These are phyloP conservation scores for Martensiomyces pterosporus DNA, from an alignment of 192 early-diverging fungal genomes.

Conservation along the genomic window DNA sequence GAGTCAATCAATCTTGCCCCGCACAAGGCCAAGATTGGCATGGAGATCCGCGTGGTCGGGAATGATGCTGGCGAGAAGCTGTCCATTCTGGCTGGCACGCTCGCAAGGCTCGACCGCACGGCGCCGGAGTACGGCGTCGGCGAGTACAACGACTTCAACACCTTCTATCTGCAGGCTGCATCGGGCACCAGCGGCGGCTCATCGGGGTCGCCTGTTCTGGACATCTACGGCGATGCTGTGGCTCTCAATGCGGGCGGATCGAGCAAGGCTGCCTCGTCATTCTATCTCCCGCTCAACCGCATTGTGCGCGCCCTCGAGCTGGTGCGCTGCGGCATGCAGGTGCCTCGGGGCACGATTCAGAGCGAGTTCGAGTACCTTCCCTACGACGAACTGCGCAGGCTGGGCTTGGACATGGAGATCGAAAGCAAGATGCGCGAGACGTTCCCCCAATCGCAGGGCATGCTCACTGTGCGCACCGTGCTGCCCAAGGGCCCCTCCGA, in stretches of 20 bases:
- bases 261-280: conserved; percentile 61
- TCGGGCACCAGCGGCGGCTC: conserved; percentile 75
- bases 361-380: conserved; percentile 69
- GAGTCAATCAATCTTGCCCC: conserved; percentile 56
- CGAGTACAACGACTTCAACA: conserved; percentile 80
- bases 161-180: conserved; percentile 77
- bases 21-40: conserved; percentile 67
- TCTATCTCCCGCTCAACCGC: conserved; percentile 74
- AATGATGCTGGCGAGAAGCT: conserved; percentile 80
- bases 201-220: conserved; percentile 75
- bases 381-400: conserved; percentile 70
- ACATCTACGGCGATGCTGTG: conserved; percentile 75
- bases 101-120: conserved; percentile 69
- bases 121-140: conserved; percentile 71
- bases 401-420: conserved; percentile 61
- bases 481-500: conserved; percentile 70
- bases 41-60: conserved; percentile 76
- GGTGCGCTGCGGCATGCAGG: conserved; percentile 52
- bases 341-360: conserved; percentile 74
- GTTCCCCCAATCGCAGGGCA: conserved; percentile 68
- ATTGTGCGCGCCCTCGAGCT: conserved; percentile 61
- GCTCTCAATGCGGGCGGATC: conserved; percentile 70
- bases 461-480: conserved; percentile 62
- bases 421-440: conserved; percentile 60
- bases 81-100: conserved; percentile 69